These are phyloP conservation scores for Ilyonectria destructans DNA, from an alignment of 2,329 filamentous ascomycete species.

Conservation along the genomic window DNA sequence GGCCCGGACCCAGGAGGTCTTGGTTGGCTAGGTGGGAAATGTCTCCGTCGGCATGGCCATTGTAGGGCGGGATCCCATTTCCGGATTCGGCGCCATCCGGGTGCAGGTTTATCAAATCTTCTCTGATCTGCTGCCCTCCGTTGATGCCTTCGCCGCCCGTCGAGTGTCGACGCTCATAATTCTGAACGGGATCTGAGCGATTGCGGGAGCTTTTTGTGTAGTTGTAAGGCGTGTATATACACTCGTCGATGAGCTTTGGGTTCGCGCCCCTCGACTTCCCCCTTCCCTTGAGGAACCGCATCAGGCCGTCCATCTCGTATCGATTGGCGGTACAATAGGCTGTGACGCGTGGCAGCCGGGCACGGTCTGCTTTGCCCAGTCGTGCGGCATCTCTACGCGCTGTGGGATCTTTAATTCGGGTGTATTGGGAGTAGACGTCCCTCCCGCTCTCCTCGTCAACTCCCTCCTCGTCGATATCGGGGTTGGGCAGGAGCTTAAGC, in stretches of 20 bases:
- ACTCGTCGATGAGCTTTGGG: slow-evolving; percentile 96
- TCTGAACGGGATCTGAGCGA: slow-evolving; percentile 58
- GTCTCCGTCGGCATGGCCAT: slow-evolving; percentile 45
- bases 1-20: slow-evolving; percentile 54
- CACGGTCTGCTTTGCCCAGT: slow-evolving; percentile 92
- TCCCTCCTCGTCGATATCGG: slow-evolving; percentile 84
- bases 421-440: slow-evolving; percentile 98
- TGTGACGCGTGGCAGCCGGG: slow-evolving; percentile 89
- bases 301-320: slow-evolving; percentile 90
- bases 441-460: slow-evolving; percentile 91
- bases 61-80: slow-evolving; percentile 49
- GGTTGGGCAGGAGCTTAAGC: slow-evolving; percentile 95
- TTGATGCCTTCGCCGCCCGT: slow-evolving; percentile 76
- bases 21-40: slow-evolving; percentile 49
- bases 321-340: slow-evolving; percentile 96
- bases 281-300: slow-evolving; percentile 91
- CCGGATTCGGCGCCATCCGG: slow-evolving; percentile 54
- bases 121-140: slow-evolving; percentile 61
- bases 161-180: slow-evolving; percentile 80
- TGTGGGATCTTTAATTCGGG: slow-evolving; percentile 95
- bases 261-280: slow-evolving; percentile 83
- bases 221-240: slow-evolving; percentile 94
- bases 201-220: slow-evolving; percentile 70
- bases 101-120: slow-evolving; percentile 77
- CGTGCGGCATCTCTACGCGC: slow-evolving; percentile 93